Base-by-base conservation (phyloP, 352 stramenopile genomes). In the Phytophthora vignae region DNA sequence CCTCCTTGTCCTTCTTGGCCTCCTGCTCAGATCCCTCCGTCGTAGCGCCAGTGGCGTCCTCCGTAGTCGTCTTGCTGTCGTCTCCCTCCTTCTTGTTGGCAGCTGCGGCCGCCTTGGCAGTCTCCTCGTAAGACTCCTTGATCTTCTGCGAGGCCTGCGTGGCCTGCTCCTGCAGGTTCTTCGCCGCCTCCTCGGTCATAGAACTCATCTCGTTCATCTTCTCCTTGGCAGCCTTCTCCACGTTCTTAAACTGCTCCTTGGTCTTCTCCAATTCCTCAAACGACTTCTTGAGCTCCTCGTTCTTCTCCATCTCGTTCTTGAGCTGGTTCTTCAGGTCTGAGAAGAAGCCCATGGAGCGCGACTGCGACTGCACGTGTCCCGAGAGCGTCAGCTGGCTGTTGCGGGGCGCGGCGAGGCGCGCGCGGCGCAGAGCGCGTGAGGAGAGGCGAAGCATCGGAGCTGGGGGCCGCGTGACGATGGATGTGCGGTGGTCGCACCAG, bases 281-380 rank as follows among this genome's bases (percentile, higher is more conserved):
- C 10, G 81, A 90, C 59, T 93, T 91, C 63, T 92, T 92, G 60
- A 92, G 74, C 77, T 92, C 84, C 65, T 90, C 81, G 65, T 92
- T 92, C 76, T 93, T 93, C 53, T 92, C 84, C 62, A 94, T 79
- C 70, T 95, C 88, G 55, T 79, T 87, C 71, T 93, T 89, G 40
- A 94, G 75, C 62, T 92, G 85, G 60, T 93, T 91, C 76, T 92
- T 94, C 46, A 93, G 58, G 63, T 94, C 82, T 54, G 82, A 88
- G 64, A 92, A 93, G 74, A 93, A 88, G 21, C 86, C 84, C 81
- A 93, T 88, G 4, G 73, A 42, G 21, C 86, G 85, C 33, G 64
- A 68, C 81, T 91, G 84, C 19, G 36, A 59, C 25, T 69, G 70
- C 7, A 53, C 38, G 44, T 70, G 52, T 3, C 4, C 48, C 22